Evolutionary conservation across 768 basidiomycete genomes (phyloP), one percentile per base, ranked within the genome.

Genomic region (Lentinula detonsa): DNA sequence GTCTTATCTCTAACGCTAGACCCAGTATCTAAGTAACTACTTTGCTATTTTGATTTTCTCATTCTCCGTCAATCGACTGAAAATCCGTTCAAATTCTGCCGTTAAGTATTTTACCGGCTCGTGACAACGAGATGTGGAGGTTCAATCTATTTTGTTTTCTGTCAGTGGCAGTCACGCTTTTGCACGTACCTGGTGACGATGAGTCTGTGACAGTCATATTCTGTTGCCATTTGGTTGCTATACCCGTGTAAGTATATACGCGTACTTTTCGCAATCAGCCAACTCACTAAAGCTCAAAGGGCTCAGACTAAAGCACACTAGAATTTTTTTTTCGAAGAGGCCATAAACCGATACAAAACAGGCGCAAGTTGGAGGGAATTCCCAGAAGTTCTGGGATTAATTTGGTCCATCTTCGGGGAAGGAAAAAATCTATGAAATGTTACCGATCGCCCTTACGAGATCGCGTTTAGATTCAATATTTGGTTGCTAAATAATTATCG

Each of bases 401-500:
- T 53, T 34, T 53, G 18, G 33, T 39, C 15, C n/a, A 57, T 43
- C 40, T 46, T 57, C 39, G 35, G 35, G 45, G 56, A 49, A 49
- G 8, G 33, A n/a, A n/a, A 28, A 59, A 46, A 39, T 59, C 10
- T 45, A 48, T 46, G 57, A 59, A 59, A 48, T 42, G 42, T 59
- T 49, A 45, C 57, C 57, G 57, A 49, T 59, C 57, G 57, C 45
- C 16, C 23, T 34, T 49, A 49, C 57, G 46, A 49, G 42, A 59
- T 57, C 57, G 57, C 43, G 57, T 50, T 34, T 23, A 37, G 45
- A 23, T 57, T 57, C 40, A 45, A 43, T 59, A 49, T 34, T 50
- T 59, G 57, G 57, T 59, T 21, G 45, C 56, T 57, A 57, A 45
- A 56, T 56, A 56, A 11, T 11, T 57, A 43, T 57, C 56, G 56